Percentiles rank a stretch among this genome's conserved stretches.
Evolutionary conservation across 345 rosid species (phyloP).

Genomic region (Noccaea bulbosa): DNA sequence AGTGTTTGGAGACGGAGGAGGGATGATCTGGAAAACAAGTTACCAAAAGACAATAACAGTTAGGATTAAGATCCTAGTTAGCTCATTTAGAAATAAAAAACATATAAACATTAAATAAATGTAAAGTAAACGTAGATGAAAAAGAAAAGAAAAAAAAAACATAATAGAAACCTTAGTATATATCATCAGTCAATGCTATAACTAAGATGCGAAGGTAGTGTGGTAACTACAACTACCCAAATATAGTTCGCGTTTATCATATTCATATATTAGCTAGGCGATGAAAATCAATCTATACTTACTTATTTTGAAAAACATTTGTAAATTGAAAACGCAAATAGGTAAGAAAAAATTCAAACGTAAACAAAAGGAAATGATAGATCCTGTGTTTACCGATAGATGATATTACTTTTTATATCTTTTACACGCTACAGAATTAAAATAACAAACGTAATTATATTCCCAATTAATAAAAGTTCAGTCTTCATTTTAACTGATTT

Average conservation of each 20-base stretch:
- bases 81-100: too few species aligned
- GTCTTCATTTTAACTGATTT: not conserved
- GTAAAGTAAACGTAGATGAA: too few species aligned
- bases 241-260: not conserved
- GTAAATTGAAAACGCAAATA: conserved; percentile 6
- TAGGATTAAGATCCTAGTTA: not conserved
- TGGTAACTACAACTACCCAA: too few species aligned
- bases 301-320: not conserved
- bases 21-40: not conserved
- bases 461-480: not conserved
- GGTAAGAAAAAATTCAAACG: not conserved
- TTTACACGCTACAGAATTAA: not conserved
- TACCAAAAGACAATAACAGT: conserved; percentile 5
- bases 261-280: not conserved
- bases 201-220: too few species aligned
- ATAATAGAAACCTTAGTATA: not conserved
- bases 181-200: not conserved
- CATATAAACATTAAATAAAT: too few species aligned
- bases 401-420: not conserved
- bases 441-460: not conserved
- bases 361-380: conserved; percentile 1
- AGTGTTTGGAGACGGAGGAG: not conserved
- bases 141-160: not conserved
- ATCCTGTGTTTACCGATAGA: conserved; percentile 3
- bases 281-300: not conserved